Evolutionary conservation across 768 basidiomycete species (phyloP).

Genomic region (Auricularia sp.): DNA sequence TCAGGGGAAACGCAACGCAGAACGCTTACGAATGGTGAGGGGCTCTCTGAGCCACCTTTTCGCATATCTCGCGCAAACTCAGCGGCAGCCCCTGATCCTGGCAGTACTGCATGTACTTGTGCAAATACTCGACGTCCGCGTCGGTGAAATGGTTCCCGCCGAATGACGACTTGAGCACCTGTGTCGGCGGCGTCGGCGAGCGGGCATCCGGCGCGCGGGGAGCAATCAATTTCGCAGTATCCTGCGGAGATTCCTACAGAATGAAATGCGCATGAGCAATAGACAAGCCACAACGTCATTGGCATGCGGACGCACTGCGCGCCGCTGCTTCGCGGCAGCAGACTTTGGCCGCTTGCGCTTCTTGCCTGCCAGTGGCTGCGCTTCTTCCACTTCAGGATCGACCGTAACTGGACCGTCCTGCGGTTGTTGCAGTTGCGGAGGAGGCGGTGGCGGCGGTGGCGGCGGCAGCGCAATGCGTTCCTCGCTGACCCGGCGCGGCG

Average conservation of each 20-base stretch:
- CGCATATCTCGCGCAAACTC: constrained; percentile 77
- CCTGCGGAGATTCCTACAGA: background rate
- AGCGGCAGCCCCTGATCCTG: constrained; percentile 78
- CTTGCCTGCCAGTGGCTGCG: no score
- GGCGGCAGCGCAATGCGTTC: background rate
- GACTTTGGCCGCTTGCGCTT: background rate
- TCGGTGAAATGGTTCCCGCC: constrained; percentile 81
- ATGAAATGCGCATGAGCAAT: background rate
- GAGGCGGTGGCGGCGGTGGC: no score
- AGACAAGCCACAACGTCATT: background rate
- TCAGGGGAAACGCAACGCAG: background rate
- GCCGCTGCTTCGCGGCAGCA: background rate
- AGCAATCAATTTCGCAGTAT: constrained; percentile 8
- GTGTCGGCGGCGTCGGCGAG: constrained; percentile 73
- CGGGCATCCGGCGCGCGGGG: constrained; percentile 55
- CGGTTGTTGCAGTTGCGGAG: no score
- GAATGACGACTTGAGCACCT: constrained; percentile 81
- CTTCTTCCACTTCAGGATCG: no score
- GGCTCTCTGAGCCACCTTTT: constrained; percentile 78
- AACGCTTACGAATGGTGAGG: constrained; percentile 74
- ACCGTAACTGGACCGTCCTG: no score
- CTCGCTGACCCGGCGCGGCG: background rate
- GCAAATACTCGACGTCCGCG: constrained; percentile 74
- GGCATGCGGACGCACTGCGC: background rate
- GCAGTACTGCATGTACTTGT: constrained; percentile 84